phyloP scores from a whole-genome alignment of 1,284 basidiomycete genomes.

The Chalciporus sp. region DNA sequence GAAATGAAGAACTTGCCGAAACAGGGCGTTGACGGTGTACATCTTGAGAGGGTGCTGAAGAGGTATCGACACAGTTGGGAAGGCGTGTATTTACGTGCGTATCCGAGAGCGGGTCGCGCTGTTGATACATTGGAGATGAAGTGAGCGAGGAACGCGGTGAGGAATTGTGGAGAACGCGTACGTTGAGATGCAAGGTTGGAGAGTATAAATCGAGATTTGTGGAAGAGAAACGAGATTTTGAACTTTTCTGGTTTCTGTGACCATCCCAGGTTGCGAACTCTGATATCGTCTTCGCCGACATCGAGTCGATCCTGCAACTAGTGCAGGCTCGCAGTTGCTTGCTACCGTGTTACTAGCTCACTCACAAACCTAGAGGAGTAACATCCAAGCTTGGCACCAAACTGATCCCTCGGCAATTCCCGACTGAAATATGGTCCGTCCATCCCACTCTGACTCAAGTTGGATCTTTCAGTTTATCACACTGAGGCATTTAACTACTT shows the following conservation, averaged over 20 bases:
- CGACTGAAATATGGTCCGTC: too few relatives aligned
- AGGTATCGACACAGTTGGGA: constrained; percentile 14
- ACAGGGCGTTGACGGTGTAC: constrained; percentile 8
- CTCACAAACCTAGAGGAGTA: neutral
- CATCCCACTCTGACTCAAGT: too few relatives aligned
- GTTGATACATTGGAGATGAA: neutral
- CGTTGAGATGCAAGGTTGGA: constrained; percentile 10
- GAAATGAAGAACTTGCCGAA: constrained; percentile 13
- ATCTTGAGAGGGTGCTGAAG: constrained; percentile 1
- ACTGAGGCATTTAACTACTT: too few relatives aligned
- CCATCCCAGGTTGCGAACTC: constrained; percentile 25
- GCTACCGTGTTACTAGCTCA: neutral
- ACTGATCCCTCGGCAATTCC: too few relatives aligned
- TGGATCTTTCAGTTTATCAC: too few relatives aligned
- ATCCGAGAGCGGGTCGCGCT: constrained; percentile 7
- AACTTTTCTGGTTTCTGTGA: constrained; percentile 9
- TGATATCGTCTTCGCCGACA: constrained; percentile 18
- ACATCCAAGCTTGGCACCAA: neutral
- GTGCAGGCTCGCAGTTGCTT: neutral
- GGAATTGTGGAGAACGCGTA: neutral
- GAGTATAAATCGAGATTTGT: constrained; percentile 15
- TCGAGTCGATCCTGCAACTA: neutral
- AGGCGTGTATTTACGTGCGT: constrained; percentile 4
- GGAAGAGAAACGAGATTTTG: constrained; percentile 15
- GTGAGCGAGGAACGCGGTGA: constrained; percentile 10